Conservation (phyloP, 805 yeast species). For the Schwanniomyces pseudopolymorphus region DNA sequence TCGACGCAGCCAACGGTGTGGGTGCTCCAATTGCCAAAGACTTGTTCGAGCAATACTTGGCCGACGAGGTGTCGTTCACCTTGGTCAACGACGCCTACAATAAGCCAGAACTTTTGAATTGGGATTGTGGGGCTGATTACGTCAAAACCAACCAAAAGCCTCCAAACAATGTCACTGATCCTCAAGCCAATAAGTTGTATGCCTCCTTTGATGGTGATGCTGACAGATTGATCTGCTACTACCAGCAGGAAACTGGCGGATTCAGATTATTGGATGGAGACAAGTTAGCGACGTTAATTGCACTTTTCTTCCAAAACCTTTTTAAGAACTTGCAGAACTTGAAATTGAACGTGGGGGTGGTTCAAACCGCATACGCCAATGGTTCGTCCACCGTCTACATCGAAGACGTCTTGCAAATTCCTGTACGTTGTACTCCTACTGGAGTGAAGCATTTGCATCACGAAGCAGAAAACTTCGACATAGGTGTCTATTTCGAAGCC, state of each 20-base stretch:
- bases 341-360: constrained; percentile 68
- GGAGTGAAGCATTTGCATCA: constrained; percentile 97
- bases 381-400: constrained; percentile 84
- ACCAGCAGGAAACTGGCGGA: constrained; percentile 32
- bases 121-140: constrained; percentile 89
- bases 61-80: constrained; percentile 37
- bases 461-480: constrained; percentile 78
- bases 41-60: constrained; percentile 44
- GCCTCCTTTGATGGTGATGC: constrained; percentile 98
- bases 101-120: constrained; percentile 62
- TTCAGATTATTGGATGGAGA: constrained; percentile 86
- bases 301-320: constrained; percentile 58
- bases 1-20: constrained; percentile 97
- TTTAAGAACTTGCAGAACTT: constrained; percentile 47
- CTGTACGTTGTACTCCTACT: constrained; percentile 87
- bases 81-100: constrained; percentile 55
- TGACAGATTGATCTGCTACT: constrained; percentile 86
- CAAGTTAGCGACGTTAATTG: constrained; percentile 83
- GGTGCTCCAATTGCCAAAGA: constrained; percentile 75
- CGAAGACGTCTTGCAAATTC: constrained; percentile 57
- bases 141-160: constrained; percentile 85
- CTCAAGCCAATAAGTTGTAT: constrained; percentile 50
- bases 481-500: constrained; percentile 96
- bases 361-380: constrained; percentile 97
- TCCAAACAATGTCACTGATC: constrained; percentile 57